Evolutionary conservation across 768 basidiomycete genomes (phyloP), one percentile per base, ranked within the genome.

Genomic region (Suillus alpinus): DNA sequence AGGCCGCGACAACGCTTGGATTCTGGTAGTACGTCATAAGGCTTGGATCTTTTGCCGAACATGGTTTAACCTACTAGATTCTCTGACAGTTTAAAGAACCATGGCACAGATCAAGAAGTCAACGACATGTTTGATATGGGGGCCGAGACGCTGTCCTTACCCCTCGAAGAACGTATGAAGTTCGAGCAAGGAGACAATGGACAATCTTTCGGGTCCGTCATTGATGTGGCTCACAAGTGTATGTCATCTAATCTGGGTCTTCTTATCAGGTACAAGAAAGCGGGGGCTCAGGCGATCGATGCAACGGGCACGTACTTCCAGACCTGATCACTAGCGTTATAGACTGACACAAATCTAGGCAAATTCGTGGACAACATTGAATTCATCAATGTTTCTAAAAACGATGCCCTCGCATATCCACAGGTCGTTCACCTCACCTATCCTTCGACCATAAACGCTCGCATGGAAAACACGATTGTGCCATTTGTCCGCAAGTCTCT

Each of bases 301-400:
- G 81, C 83, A 23, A 76, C 75, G 12, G 88, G 88, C 23, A 18
- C 52, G 43, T 78, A 41, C 67, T 64, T 61, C 13, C 29, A 18
- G 32, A 32, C n/a, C 16, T n/a, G 9, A 18, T 18, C 20, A 10
- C 51, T 43, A 23, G 7, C 37, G 29, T 3, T 26, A 31, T 10
- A n/a, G 7, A 29, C 59, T 31, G 3, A 3, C 7, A 34, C 12
- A 47, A 16, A 32, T 23, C 4, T 20, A 43, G 55, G 36, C 26
- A 9, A 23, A 34, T n/a, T 10, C 13, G 6, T 51, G 18, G 88
- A 89, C 67, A 79, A 78, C 0, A 77, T 80, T 3, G 86, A 89
- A 66, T 88, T 87, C 69, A 76, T 89, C 60, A 88, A 88, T 65
- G 71, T 89, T 37, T 76, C 87, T 0, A 87, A 88, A 67, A 87